Evolutionary conservation across 75 land plant species (phyloP), one percentile per base, ranked within the genome.

Genomic region (Isoetes taiwanensis): DNA sequence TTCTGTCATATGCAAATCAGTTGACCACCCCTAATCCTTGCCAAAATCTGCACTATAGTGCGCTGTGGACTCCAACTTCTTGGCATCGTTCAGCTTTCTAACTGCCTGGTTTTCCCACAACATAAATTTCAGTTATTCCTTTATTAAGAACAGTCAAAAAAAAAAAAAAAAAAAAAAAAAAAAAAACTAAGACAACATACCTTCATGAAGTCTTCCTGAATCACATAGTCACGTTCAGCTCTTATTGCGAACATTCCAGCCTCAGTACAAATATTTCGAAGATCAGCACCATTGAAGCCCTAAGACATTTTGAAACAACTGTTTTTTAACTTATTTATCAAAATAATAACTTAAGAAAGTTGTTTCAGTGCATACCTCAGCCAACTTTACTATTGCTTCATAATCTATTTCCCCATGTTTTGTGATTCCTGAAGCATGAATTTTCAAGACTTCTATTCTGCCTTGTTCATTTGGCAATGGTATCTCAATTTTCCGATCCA

Each of bases 21-120:
- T n/a, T n/a, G n/a, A n/a, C n/a, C n/a, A n/a, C n/a, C n/a, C n/a
- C 55, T 77, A 86, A 25, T 86, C 93, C 58, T 86, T 86, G 28
- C 93, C 93, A 71, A 86, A 84, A 57, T 87, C 91, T 58, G 95
- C 78, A 59, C 62, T 88, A 56, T 88, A 88, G 54, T 88, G 95
- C 3, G 95, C 73, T 67, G 76, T 88, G 3, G 90, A 85, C 42
- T 88, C 95, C 31, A 88, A 78, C 40, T 88, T 88, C 74, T 88
- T 88, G 9, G 91, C 91, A 58, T 88, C 95, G 37, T 77, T 88
- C 32, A 88, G 69, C 42, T 88, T 88, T 25, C 90, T 65, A 9
- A 88, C 95, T 54, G 90, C 95, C 95, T 88, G 76, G n/a, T n/a
- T n/a, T n/a, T n/a, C n/a, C n/a, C n/a, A n/a, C n/a, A n/a, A n/a